Evolutionary conservation across 352 stramenopile genomes (phyloP), one percentile per base, ranked within the genome.

Genomic region (Elongisporangium anandrum): DNA sequence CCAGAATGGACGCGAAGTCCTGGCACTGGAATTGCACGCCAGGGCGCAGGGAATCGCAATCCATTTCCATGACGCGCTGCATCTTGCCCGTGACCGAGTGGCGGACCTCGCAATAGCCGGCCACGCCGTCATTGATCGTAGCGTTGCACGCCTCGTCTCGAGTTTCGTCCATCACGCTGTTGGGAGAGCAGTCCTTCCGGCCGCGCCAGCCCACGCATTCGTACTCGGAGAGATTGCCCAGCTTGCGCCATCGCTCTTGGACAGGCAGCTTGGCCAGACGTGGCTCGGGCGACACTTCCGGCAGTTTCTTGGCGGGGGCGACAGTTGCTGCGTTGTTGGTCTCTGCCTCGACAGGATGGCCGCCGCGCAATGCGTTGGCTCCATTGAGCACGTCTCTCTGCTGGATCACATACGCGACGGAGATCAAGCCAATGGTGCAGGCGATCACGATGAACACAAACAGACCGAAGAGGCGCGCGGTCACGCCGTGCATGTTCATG

Each of bases 341-440:
- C 34, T 45, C 34, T 45, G 34, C 34, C 3, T 45, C 34, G 10
- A 17, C 34, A 16, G 34, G 5, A 45, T 45, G 34, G 12, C 34
- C 34, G 34, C 34, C 34, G 34, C 34, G 34, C 34, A 45, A 45
- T 45, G 34, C 34, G 34, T 45, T 45, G 9, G 34, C 34, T 9
- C 34, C 34, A 45, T 45, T 61, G 54, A 38, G 65, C 49, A 69
- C 59, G 38, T 77, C 73, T 22, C 70, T 68, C 58, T 74, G 73
- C 57, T 85, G 78, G 57, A 88, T 78, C 39, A 85, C 67, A 51
- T 73, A 73, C 19, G 73, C 75, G 21, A 88, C 73, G 15, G 71
- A 80, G 21, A 88, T 68, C 52, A 88, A 67, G 1, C 78, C 75
- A 5, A 85, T 60, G 1, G 75, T 69, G 59, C 75, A 88, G 39